phyloP scores from a whole-genome alignment of 345 rosid species.

The Linum lewisii region DNA sequence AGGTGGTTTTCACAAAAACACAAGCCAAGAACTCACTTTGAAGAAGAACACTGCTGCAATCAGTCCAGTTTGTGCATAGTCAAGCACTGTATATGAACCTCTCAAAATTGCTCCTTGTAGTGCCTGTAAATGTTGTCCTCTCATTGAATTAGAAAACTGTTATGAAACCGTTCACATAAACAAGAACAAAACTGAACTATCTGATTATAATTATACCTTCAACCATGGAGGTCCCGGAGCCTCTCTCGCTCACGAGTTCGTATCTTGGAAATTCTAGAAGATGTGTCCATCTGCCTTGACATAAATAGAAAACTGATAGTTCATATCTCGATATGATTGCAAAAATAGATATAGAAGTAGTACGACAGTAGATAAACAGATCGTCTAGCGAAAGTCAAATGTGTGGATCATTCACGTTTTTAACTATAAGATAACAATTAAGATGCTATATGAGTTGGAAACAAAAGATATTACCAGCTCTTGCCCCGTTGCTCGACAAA shows the following conservation, averaged over 20 bases:
- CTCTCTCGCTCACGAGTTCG: constrained; percentile 83
- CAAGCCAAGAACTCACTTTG: constrained; percentile 41
- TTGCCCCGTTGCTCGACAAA: constrained; percentile 99
- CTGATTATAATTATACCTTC: constrained; percentile 43
- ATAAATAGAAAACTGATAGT: constrained; percentile 18
- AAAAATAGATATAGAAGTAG: neutral
- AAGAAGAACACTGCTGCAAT: constrained; percentile 96
- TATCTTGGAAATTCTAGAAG: constrained; percentile 94
- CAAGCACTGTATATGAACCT: constrained; percentile 70
- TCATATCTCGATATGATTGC: neutral
- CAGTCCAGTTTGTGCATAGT: constrained; percentile 94
- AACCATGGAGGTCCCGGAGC: constrained; percentile 96
- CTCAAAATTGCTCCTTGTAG: constrained; percentile 80
- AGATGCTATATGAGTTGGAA: neutral
- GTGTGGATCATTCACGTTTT: too few species aligned
- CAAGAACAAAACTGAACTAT: constrained; percentile 2
- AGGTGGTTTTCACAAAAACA: neutral
- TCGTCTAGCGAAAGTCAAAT: neutral
- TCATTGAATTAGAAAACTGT: neutral
- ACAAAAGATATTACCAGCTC: constrained; percentile 55
- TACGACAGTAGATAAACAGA: neutral
- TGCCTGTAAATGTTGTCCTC: constrained; percentile 31
- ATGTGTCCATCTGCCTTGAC: constrained; percentile 90
- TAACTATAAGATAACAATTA: too few species aligned
- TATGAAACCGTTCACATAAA: neutral